Conservation (phyloP, 148 eudicot species). For the Heliamphora exappendiculata region DNA sequence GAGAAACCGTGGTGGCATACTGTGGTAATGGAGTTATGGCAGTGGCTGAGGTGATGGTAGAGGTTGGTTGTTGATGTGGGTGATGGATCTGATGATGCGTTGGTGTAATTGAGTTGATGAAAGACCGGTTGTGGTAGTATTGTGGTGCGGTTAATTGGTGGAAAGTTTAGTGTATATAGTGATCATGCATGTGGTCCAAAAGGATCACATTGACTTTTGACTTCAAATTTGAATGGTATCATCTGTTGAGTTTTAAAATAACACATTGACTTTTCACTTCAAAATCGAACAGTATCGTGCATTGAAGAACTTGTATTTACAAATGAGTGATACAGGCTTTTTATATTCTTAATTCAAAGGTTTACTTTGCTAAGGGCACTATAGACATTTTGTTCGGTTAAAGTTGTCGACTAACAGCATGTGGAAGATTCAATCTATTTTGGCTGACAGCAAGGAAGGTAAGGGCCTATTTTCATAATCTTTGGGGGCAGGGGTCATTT, state of each 20-base stretch:
- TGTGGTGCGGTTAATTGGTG: background rate
- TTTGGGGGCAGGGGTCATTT: background rate
- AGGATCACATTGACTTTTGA: background rate
- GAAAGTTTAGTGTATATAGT: too few species aligned
- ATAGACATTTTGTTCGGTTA: background rate
- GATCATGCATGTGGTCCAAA: background rate
- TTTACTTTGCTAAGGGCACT: background rate
- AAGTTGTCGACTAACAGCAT: background rate
- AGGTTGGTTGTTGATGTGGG: background rate
- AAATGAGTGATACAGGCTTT: background rate
- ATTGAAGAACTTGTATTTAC: background rate
- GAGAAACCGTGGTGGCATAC: background rate
- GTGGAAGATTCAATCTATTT: background rate
- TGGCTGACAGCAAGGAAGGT: background rate
- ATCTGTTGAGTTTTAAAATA: too few species aligned
- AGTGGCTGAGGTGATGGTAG: background rate
- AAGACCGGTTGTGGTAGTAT: background rate
- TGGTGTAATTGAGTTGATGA: background rate
- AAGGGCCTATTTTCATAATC: background rate
- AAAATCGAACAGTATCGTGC: too few species aligned
- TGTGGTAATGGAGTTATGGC: background rate
- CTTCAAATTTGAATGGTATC: too few species aligned
- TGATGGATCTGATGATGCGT: too few species aligned
- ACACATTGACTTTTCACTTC: too few species aligned
- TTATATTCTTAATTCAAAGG: background rate